Percentiles rank a stretch among this genome's conserved stretches.
These are phyloP conservation scores for Cladophialophora bantiana DNA, from an alignment of 2,329 filamentous ascomycete species.

Conservation along the genomic window DNA sequence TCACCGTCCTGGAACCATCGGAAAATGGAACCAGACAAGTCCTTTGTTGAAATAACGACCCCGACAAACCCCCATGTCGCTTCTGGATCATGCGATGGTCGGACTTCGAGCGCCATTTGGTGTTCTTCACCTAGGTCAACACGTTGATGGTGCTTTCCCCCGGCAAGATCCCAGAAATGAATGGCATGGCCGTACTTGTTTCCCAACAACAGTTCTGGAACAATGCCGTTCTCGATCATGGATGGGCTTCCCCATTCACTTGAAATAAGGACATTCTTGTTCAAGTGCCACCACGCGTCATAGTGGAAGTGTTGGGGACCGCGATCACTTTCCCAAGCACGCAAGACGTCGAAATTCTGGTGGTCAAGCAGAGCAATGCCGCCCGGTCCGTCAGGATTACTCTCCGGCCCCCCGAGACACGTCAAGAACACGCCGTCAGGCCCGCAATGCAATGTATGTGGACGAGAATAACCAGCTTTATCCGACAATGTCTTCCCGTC, in stretches of 20 bases:
- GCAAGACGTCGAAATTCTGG: constrained; percentile 18
- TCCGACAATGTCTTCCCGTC: constrained; percentile 17
- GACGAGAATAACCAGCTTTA: constrained; percentile 21
- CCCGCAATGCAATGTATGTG: constrained; percentile 19
- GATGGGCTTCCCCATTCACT: constrained; percentile 22
- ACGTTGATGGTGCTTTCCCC: constrained; percentile 11
- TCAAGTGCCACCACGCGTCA: constrained; percentile 23
- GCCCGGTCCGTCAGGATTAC: constrained; percentile 15
- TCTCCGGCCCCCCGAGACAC: constrained; percentile 10
- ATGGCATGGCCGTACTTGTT: constrained; percentile 24
- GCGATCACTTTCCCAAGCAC: constrained; percentile 18
- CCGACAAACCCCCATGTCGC: constrained; percentile 22
- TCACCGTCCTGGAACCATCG: constrained; percentile 13
- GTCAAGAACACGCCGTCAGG: constrained; percentile 16
- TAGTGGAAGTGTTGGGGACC: constrained; percentile 19
- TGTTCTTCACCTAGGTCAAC: constrained; percentile 22
- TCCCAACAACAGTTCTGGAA: constrained; percentile 16
- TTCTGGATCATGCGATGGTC: constrained; percentile 21
- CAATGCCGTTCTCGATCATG: constrained; percentile 15
- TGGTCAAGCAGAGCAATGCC: constrained; percentile 22
- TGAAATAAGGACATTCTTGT: constrained; percentile 15
- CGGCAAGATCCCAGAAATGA: constrained; percentile 14
- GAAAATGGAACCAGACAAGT: constrained; percentile 19
- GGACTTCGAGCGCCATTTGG: constrained; percentile 19
- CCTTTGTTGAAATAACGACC: constrained; percentile 16